phyloP scores from a whole-genome alignment of 2,329 filamentous ascomycete species.

The Neurospora sp. region DNA sequence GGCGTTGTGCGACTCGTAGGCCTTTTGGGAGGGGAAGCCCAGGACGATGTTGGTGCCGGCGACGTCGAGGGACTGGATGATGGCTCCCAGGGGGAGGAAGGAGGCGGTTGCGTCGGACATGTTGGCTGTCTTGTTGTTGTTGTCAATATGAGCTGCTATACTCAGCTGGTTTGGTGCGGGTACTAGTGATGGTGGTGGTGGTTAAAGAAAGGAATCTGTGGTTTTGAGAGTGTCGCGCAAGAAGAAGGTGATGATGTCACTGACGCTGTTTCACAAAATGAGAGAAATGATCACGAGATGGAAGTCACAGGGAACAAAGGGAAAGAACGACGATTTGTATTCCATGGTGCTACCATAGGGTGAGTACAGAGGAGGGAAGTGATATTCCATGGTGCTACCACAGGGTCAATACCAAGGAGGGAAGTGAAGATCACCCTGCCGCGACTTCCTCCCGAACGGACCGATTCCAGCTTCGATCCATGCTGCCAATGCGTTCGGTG shows the following conservation, averaged over 20 bases:
- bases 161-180: not conserved
- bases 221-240: not conserved
- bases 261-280: not conserved
- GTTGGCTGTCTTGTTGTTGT: not conserved
- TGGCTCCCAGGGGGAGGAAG: constrained; percentile 68
- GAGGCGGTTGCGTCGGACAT: constrained; percentile 44
- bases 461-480: not conserved
- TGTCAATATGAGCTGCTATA: not conserved
- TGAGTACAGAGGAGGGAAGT: not conserved
- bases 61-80: constrained; percentile 72
- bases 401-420: not conserved
- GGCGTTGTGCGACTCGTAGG: constrained; percentile 65
- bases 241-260: not conserved
- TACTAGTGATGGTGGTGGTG: not conserved
- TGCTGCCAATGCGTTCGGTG: not conserved
- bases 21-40: constrained; percentile 65
- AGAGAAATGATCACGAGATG: not conserved
- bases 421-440: not conserved
- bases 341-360: not conserved
- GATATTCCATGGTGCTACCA: not conserved
- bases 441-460: not conserved
- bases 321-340: not conserved
- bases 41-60: constrained; percentile 80
- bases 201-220: not conserved
- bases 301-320: not conserved